phyloP scores from a whole-genome alignment of 208 protist genomes.

The Strigomonas culicis region DNA sequence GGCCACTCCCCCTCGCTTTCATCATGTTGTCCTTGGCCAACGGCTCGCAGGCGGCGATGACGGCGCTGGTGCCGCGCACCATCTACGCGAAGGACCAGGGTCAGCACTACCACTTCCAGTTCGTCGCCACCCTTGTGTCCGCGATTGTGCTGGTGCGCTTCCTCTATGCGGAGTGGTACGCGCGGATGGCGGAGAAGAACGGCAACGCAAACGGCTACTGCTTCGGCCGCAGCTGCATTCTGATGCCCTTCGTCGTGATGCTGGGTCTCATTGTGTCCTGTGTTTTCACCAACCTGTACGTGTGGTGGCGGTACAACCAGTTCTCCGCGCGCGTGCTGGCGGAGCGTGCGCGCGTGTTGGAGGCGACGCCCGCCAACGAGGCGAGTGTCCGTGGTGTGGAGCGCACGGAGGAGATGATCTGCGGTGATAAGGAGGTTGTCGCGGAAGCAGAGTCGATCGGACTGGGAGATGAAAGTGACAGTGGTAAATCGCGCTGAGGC shows the following conservation, averaged over 20 bases:
- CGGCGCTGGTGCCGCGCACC: constrained; percentile 51
- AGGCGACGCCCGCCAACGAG: neutral
- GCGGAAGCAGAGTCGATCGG: neutral
- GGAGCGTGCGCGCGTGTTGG: constrained; percentile 40
- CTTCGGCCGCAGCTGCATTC: neutral
- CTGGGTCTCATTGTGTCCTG: constrained; percentile 16
- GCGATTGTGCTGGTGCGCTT: constrained; percentile 54
- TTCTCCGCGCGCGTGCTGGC: constrained; percentile 35
- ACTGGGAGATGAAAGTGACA: neutral
- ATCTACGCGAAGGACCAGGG: constrained; percentile 63
- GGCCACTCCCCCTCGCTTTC: constrained; percentile 48
- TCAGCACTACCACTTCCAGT: constrained; percentile 73
- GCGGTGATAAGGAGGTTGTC: neutral
- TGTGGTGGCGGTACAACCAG: constrained; percentile 34
- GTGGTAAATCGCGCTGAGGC: neutral
- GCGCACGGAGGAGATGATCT: constrained; percentile 2
- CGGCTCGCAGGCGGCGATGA: constrained; percentile 37
- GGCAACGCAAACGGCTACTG: constrained; percentile 18
- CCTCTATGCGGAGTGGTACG: constrained; percentile 55
- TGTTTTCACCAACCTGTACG: constrained; percentile 24
- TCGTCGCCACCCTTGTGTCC: constrained; percentile 26
- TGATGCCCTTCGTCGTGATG: constrained; percentile 10
- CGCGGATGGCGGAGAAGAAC: neutral
- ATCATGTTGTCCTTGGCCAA: constrained; percentile 46
- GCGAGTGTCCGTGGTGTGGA: neutral